A percentile compares a stretch with the other conserved stretches of the same genome.
Conservation (phyloP, 495 filamentous ascomycete genomes). For the Aspergillus wentii region DNA sequence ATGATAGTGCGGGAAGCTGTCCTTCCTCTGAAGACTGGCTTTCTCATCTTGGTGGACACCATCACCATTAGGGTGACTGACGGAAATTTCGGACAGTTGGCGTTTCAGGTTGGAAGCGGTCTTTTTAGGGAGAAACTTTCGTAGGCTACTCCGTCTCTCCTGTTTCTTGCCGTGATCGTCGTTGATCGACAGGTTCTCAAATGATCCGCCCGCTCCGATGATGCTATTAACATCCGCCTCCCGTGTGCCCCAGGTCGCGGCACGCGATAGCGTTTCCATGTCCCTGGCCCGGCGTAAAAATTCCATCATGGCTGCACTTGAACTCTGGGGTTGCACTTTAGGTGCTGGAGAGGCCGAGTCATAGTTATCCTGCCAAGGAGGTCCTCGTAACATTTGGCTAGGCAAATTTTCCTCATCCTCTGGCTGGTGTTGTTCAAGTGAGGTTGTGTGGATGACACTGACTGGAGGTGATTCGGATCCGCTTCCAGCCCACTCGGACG, state of each 20-base stretch:
- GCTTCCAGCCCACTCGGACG: constrained; percentile 14
- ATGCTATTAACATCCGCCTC: constrained; percentile 58
- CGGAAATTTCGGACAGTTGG: constrained; percentile 29
- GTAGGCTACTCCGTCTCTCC: constrained; percentile 35
- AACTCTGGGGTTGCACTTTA: constrained; percentile 36
- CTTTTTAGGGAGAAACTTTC: constrained; percentile 51
- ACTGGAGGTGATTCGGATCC: constrained; percentile 26
- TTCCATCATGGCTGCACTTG: constrained; percentile 40
- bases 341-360: constrained; percentile 23
- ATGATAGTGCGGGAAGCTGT: constrained; percentile 47
- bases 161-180: constrained; percentile 37
- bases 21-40: constrained; percentile 29
- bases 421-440: constrained; percentile 14
- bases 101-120: constrained; percentile 25
- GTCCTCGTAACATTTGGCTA: constrained; percentile 29
- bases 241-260: constrained; percentile 70
- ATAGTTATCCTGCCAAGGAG: constrained; percentile 42
- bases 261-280: constrained; percentile 50
- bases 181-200: constrained; percentile 58
- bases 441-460: constrained; percentile 23
- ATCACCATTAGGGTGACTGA: constrained; percentile 21
- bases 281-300: constrained; percentile 39
- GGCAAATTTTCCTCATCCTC: constrained; percentile 20
- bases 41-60: constrained; percentile 31
- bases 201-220: constrained; percentile 47